A percentile compares a stretch with the other conserved stretches of the same genome.
Evolutionary conservation across 1,284 basidiomycete genomes (phyloP).

Genomic region (Pseudozyma tsukubaensis): DNA sequence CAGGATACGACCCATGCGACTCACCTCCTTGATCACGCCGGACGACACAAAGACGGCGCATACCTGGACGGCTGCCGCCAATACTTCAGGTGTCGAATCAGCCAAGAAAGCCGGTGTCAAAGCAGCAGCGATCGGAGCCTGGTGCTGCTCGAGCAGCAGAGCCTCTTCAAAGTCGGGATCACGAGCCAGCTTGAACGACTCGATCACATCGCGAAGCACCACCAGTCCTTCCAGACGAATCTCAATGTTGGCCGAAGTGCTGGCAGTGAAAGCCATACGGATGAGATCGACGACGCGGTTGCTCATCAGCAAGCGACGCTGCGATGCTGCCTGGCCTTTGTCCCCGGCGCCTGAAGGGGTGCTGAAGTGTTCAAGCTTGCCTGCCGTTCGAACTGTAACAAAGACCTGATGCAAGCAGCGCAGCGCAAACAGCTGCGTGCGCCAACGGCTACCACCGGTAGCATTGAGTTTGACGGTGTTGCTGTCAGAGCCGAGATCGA

Average conservation of each 20-base stretch:
- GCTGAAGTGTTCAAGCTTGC: constrained; percentile 69
- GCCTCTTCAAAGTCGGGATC: constrained; percentile 94
- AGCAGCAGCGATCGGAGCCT: constrained; percentile 96
- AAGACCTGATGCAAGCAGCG: constrained; percentile 93
- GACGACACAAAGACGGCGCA: constrained; percentile 95
- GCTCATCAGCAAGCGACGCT: constrained; percentile 75
- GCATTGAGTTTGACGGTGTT: constrained; percentile 37
- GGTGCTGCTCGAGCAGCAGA: constrained; percentile 94
- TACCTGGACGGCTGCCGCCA: constrained; percentile 90
- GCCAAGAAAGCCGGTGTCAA: constrained; percentile 95
- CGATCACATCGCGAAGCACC: constrained; percentile 90
- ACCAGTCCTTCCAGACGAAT: constrained; percentile 92
- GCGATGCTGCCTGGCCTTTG: constrained; percentile 71
- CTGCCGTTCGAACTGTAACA: constrained; percentile 78
- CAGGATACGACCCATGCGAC: constrained; percentile 91
- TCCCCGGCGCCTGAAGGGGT: constrained; percentile 75
- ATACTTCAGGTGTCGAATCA: constrained; percentile 93
- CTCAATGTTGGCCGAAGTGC: constrained; percentile 92
- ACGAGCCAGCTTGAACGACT: constrained; percentile 86
- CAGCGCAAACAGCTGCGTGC: constrained; percentile 94
- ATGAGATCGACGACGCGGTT: constrained; percentile 91
- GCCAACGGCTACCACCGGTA: constrained; percentile 76
- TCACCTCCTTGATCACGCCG: constrained; percentile 91
- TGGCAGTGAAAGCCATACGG: constrained; percentile 96
- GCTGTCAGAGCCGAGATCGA: constrained; percentile 69